These are phyloP conservation scores for Vickermania spadyakhi DNA, from an alignment of 208 protist species.

Conservation along the genomic window DNA sequence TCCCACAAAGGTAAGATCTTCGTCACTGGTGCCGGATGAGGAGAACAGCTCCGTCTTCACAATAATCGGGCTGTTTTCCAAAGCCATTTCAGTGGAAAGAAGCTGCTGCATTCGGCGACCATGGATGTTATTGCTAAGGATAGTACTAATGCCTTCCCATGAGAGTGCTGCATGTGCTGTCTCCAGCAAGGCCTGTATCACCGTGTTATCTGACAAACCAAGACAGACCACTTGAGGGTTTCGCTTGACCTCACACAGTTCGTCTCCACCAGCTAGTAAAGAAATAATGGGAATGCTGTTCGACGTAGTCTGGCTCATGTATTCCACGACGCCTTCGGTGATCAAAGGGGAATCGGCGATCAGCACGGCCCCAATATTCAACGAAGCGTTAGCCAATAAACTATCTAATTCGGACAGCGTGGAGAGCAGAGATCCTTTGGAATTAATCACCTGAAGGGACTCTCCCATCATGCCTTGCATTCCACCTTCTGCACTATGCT, in stretches of 20 bases:
- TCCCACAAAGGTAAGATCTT: background rate
- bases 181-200: slow-evolving; percentile 60
- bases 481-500: background rate
- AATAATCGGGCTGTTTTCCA: slow-evolving; percentile 35
- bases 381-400: slow-evolving; percentile 30
- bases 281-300: slow-evolving; percentile 34
- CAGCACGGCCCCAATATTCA: slow-evolving; percentile 26
- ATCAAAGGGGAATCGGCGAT: slow-evolving; percentile 61
- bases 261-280: slow-evolving; percentile 40
- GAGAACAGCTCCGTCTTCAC: slow-evolving; percentile 35
- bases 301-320: slow-evolving; percentile 31
- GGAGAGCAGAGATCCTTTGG: slow-evolving; percentile 40
- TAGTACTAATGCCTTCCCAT: slow-evolving; percentile 63
- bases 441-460: slow-evolving; percentile 37
- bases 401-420: too few species aligned
- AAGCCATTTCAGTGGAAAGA: slow-evolving; percentile 28
- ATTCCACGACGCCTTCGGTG: slow-evolving; percentile 41
- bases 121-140: slow-evolving; percentile 57
- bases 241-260: slow-evolving; percentile 42
- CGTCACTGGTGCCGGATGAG: background rate
- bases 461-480: slow-evolving; percentile 19
- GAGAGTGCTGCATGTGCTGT: slow-evolving; percentile 37
- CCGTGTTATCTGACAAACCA: slow-evolving; percentile 62
- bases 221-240: slow-evolving; percentile 68
- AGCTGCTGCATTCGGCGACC: slow-evolving; percentile 36